Evolutionary conservation across 345 rosid genomes (phyloP), one percentile per base, ranked within the genome.

Genomic region (Lepidium africanum): DNA sequence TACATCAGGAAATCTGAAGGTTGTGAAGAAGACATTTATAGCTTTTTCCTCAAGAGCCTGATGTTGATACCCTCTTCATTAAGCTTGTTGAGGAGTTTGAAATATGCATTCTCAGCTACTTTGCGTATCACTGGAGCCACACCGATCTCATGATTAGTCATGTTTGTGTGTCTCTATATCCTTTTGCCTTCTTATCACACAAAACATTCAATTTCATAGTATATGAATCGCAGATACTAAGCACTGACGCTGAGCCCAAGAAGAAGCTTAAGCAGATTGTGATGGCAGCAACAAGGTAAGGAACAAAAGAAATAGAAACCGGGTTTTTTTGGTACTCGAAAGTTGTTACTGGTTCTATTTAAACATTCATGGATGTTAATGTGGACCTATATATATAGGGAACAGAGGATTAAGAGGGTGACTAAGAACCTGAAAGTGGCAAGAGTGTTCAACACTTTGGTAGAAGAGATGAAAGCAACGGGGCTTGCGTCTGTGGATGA

Each of bases 1-100:
- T 94, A 93, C 76, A 81, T 93, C 3, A 84, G 73, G 16, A 87
- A 80, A 78, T 70, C 81, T 1, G 85, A 86, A 60, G 84, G 96
- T 9, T 81, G 83, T 38, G 98, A 91, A 76, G 84, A 79, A 9
- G 91, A 88, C 41, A 87, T 93, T 40, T 93, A 79, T 67, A 70
- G 88, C 7, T 87, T 73, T 57, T 87, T 93, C 65, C 77, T 14
- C 39, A 74, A 39, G 90, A 88, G 47, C 78, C 86, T 2, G 83
- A 85, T 19, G 93, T 81, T 10, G 96, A 92, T 60, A 65, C 96
- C 3, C 80, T 90, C 59, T 88, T 83, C 56, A 87, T 86, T 61
- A 93, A 87, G 81, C 89, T 94, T 10, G 87, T 88, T n/a, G 96
- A 91, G 72, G 99, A 94, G 77, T 77, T 94, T 25, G 96, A 94